phyloP scores from a whole-genome alignment of 1,139 yeast genomes.

The Saccharomyces uvarum region DNA sequence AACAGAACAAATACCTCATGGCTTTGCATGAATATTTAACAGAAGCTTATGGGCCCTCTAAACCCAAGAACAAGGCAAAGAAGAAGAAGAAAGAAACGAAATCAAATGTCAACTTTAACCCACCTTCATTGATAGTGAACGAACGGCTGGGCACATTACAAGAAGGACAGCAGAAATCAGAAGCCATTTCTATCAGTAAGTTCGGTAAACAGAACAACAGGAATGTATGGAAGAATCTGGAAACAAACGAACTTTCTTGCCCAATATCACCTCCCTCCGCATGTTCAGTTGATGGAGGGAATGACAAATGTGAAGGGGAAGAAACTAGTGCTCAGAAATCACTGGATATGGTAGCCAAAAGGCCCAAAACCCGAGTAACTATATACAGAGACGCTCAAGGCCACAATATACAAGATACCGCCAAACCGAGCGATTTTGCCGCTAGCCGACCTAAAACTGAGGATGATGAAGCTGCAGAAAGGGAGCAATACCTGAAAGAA shows the following conservation, averaged over 20 bases:
- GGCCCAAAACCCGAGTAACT: conserved; percentile 33
- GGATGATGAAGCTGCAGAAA: conserved; percentile 29
- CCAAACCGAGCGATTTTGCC: conserved; percentile 24
- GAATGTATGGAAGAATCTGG: conserved; percentile 20
- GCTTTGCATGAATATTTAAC: conserved; percentile 16
- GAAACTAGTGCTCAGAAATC: background rate
- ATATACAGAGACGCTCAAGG: conserved; percentile 58
- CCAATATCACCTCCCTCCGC: background rate
- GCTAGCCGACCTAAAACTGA: conserved; percentile 20
- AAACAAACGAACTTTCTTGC: conserved; percentile 17
- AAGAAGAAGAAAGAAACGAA: conserved; percentile 16
- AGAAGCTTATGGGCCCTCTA: conserved; percentile 18
- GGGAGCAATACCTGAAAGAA: conserved; percentile 30
- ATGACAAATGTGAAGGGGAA: background rate
- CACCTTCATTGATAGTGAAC: background rate
- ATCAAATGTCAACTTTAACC: conserved; percentile 1
- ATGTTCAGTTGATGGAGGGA: background rate
- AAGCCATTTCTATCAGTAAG: background rate
- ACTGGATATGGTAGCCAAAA: conserved; percentile 4
- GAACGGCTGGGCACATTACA: background rate
- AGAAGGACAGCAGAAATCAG: background rate
- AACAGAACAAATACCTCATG: conserved; percentile 3
- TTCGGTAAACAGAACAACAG: conserved; percentile 8
- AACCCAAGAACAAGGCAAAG: conserved; percentile 15
- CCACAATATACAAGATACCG: conserved; percentile 39